Conservation (phyloP, 805 yeast genomes). For the Zygosaccharomyces bisporus region DNA sequence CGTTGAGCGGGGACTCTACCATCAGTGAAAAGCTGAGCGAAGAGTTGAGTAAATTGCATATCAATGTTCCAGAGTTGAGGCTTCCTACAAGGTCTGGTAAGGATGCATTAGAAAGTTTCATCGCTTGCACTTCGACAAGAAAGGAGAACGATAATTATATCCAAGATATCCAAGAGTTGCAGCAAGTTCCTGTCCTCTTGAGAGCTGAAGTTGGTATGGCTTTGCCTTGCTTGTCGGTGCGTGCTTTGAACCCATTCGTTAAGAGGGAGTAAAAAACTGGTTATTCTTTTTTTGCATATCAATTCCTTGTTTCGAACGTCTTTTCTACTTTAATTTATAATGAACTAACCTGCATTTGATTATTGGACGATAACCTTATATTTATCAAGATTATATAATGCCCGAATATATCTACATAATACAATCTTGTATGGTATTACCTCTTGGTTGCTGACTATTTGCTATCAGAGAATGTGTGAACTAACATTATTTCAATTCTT, state of each 20-base stretch:
- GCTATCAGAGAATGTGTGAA: too few relatives aligned
- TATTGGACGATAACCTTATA: conserved; percentile 6
- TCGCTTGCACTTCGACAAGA: conserved; percentile 53
- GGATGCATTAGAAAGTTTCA: conserved; percentile 52
- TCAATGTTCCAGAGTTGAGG: conserved; percentile 45
- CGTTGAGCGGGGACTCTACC: conserved; percentile 23
- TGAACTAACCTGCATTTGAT: conserved; percentile 7
- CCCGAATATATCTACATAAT: not conserved
- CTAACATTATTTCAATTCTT: too few relatives aligned
- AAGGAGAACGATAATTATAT: conserved; percentile 59
- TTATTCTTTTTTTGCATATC: conserved; percentile 1
- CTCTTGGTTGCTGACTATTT: too few relatives aligned
- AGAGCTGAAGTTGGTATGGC: conserved; percentile 95
- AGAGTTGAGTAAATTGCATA: conserved; percentile 48
- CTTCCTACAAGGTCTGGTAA: conserved; percentile 33
- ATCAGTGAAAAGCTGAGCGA: conserved; percentile 43
- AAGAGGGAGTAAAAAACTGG: conserved; percentile 17
- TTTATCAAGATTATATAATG: conserved; percentile 2
- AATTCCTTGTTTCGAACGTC: not conserved
- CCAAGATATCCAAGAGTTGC: conserved; percentile 78
- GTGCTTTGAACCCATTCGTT: conserved; percentile 82
- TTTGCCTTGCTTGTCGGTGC: conserved; percentile 87
- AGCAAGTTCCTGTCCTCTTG: conserved; percentile 76
- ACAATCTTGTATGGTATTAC: not conserved
- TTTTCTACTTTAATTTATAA: conserved; percentile 1